These are phyloP conservation scores for Aspergillus unguis DNA, from an alignment of 2,329 filamentous ascomycete species.

Conservation along the genomic window DNA sequence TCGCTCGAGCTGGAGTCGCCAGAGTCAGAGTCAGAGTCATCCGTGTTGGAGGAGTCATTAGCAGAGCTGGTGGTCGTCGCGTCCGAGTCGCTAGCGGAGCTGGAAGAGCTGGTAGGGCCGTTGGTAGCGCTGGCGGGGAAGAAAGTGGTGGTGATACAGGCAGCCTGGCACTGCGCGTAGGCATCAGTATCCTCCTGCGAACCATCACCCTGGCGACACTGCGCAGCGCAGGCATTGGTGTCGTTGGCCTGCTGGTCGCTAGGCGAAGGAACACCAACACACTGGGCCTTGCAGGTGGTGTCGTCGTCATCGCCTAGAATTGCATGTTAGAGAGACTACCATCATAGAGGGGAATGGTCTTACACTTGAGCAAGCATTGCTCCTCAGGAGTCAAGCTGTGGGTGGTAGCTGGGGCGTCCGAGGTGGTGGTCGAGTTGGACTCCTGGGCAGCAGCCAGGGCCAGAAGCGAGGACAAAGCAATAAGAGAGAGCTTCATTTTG, in stretches of 20 bases:
- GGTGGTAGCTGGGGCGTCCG: conserved; percentile 29
- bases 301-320: conserved; percentile 41
- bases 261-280: conserved; percentile 52
- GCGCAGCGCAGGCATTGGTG: conserved; percentile 51
- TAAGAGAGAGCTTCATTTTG: conserved; percentile 43
- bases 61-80: conserved; percentile 22
- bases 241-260: conserved; percentile 49
- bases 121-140: conserved; percentile 34
- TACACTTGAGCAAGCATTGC: conserved; percentile 38
- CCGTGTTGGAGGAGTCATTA: conserved; percentile 16
- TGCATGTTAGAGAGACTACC: not conserved
- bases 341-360: not conserved
- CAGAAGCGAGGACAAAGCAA: conserved; percentile 45
- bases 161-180: conserved; percentile 49
- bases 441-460: conserved; percentile 44
- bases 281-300: conserved; percentile 51
- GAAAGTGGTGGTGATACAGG: conserved; percentile 51
- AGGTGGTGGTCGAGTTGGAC: conserved; percentile 21
- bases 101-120: conserved; percentile 18
- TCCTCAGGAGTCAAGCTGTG: conserved; percentile 32
- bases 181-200: conserved; percentile 43
- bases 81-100: conserved; percentile 20
- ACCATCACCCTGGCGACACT: conserved; percentile 54
- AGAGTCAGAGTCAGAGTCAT: conserved; percentile 6
- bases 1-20: conserved; percentile 4